Conservation (phyloP, 345 rosid species). For the Limnanthes douglasii region DNA sequence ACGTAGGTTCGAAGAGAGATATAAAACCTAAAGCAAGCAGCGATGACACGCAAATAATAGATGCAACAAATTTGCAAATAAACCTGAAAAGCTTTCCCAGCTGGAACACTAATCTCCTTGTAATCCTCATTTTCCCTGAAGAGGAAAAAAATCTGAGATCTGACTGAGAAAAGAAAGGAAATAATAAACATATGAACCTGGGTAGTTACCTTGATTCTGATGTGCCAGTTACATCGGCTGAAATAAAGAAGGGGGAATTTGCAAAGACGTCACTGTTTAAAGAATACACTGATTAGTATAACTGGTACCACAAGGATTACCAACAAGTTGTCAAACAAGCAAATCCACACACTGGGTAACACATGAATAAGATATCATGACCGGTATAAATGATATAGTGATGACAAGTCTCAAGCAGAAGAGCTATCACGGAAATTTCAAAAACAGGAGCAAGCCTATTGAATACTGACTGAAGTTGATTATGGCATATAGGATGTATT, state of each 20-base stretch:
- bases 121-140: conserved; percentile 73
- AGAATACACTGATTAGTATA: conserved; percentile 8
- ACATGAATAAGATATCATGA: neutral
- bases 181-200: conserved; percentile 6
- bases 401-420: neutral
- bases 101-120: conserved; percentile 64
- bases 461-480: neutral
- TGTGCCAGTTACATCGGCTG: conserved; percentile 70
- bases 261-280: conserved; percentile 70
- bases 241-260: conserved; percentile 87
- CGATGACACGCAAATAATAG: too few relatives aligned
- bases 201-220: conserved; percentile 41
- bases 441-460: neutral
- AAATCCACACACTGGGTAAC: neutral
- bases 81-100: conserved; percentile 87
- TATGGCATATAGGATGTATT: neutral
- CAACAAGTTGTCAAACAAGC: too few relatives aligned
- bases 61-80: too few relatives aligned
- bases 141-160: conserved; percentile 9
- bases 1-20: too few relatives aligned
- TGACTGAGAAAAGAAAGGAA: conserved; percentile 6
- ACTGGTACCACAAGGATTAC: too few relatives aligned
- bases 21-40: too few relatives aligned
- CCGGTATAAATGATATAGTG: neutral
- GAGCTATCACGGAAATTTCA: neutral